Conservation (phyloP, 2,329 filamentous ascomycete species). For the Penicillium sp. region DNA sequence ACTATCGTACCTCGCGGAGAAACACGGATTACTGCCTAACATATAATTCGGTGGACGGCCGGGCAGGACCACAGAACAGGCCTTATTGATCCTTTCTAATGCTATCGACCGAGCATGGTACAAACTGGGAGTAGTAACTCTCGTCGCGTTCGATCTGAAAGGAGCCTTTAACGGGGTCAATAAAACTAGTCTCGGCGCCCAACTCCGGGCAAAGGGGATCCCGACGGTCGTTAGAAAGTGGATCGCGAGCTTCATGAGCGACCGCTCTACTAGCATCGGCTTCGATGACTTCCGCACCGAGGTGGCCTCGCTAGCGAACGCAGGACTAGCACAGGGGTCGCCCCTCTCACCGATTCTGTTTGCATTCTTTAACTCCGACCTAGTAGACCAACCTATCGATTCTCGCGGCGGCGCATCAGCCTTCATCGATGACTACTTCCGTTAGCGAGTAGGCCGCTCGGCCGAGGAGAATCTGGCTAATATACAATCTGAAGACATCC, state of each 20-base stretch:
- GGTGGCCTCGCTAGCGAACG: conserved; percentile 5
- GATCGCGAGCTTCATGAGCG: conserved; percentile 30
- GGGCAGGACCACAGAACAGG: conserved; percentile 23
- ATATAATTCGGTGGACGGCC: conserved; percentile 25
- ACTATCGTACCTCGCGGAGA: conserved; percentile 21
- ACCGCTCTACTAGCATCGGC: conserved; percentile 19
- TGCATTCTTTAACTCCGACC: conserved; percentile 46
- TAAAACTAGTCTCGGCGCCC: conserved; percentile 14
- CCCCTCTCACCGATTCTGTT: conserved; percentile 45
- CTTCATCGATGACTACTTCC: conserved; percentile 41
- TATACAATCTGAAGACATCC: conserved; percentile 34
- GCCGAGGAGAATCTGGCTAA: conserved; percentile 33
- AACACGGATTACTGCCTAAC: conserved; percentile 21
- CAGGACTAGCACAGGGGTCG: conserved; percentile 33
- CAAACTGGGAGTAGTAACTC: conserved; percentile 12
- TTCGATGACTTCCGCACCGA: conserved; percentile 27
- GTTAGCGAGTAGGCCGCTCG: conserved; percentile 26
- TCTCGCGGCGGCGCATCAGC: conserved; percentile 30
- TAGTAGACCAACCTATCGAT: conserved; percentile 38
- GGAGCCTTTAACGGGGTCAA: conserved; percentile 21
- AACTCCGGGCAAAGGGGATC: conserved; percentile 17
- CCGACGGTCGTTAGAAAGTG: conserved; percentile 11
- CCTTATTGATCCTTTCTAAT: conserved; percentile 19
- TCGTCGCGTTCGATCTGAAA: conserved; percentile 19
- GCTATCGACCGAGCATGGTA: conserved; percentile 19